Conservation (phyloP, 2,329 filamentous ascomycete species). For the Celoporthe dispersa region DNA sequence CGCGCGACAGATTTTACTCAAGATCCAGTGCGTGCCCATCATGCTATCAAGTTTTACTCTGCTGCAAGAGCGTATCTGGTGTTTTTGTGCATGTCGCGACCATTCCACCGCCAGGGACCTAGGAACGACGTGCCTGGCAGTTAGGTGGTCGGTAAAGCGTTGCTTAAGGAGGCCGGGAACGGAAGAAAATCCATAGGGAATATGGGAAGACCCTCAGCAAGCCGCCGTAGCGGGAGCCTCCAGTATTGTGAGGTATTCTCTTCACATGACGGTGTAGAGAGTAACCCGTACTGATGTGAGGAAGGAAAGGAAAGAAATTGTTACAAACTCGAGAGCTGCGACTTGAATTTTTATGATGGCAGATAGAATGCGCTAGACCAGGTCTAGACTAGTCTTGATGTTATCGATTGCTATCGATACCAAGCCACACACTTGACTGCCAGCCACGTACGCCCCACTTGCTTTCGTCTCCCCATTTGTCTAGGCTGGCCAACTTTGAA, state of each 20-base stretch:
- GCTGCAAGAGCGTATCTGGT: background rate
- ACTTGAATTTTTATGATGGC: conserved; percentile 5
- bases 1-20: background rate
- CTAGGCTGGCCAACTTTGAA: background rate
- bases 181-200: conserved; percentile 56
- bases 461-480: background rate
- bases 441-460: background rate
- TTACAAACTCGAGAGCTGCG: conserved; percentile 9
- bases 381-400: background rate
- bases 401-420: conserved; percentile 1
- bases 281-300: conserved; percentile 50
- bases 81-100: conserved; percentile 46
- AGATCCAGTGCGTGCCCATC: background rate
- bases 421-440: background rate
- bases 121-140: conserved; percentile 47
- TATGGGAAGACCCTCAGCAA: conserved; percentile 57
- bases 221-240: conserved; percentile 58
- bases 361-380: background rate
- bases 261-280: conserved; percentile 57
- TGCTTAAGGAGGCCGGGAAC: conserved; percentile 59
- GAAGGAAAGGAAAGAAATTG: conserved; percentile 36
- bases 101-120: conserved; percentile 58
- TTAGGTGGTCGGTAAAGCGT: conserved; percentile 48
- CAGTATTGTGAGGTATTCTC: conserved; percentile 44
- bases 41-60: background rate